Percentiles rank a stretch among this genome's conserved stretches.
phyloP scores from a whole-genome alignment of 352 stramenopile genomes.

The Phytophthora sp. region DNA sequence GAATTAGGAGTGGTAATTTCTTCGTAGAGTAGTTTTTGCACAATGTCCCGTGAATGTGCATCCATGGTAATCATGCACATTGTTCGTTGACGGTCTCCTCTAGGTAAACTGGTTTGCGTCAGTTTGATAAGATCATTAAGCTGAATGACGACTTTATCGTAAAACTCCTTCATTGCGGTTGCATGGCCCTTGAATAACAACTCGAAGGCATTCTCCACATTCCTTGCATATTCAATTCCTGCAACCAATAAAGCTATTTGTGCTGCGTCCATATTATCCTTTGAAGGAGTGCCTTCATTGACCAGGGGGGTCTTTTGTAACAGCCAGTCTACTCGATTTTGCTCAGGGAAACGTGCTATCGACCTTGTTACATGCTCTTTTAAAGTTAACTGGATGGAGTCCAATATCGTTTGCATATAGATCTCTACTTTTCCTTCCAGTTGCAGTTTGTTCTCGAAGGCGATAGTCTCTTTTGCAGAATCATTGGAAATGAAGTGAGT shows the following conservation, averaged over 20 bases:
- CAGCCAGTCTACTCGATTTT: conserved; percentile 94
- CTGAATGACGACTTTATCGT: conserved; percentile 87
- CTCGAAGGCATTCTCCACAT: conserved; percentile 85
- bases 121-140: conserved; percentile 93
- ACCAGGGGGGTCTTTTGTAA: conserved; percentile 66
- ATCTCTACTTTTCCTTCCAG: conserved; percentile 96
- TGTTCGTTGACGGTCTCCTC: conserved; percentile 89
- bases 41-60: conserved; percentile 91
- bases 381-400: conserved; percentile 92
- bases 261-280: conserved; percentile 85
- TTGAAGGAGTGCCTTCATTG: conserved; percentile 24
- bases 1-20: conserved; percentile 68
- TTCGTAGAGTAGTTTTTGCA: conserved; percentile 92
- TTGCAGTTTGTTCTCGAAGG: conserved; percentile 88
- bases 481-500: conserved; percentile 93
- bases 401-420: conserved; percentile 94
- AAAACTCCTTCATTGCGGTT: conserved; percentile 86
- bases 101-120: conserved; percentile 84
- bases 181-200: conserved; percentile 72
- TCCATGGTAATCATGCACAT: conserved; percentile 97
- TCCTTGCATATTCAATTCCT: conserved; percentile 89
- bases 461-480: conserved; percentile 87
- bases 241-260: conserved; percentile 93
- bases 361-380: conserved; percentile 89
- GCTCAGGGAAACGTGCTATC: conserved; percentile 85